These are phyloP conservation scores for Candida anglica DNA, from an alignment of 805 yeast genomes.

Conservation along the genomic window DNA sequence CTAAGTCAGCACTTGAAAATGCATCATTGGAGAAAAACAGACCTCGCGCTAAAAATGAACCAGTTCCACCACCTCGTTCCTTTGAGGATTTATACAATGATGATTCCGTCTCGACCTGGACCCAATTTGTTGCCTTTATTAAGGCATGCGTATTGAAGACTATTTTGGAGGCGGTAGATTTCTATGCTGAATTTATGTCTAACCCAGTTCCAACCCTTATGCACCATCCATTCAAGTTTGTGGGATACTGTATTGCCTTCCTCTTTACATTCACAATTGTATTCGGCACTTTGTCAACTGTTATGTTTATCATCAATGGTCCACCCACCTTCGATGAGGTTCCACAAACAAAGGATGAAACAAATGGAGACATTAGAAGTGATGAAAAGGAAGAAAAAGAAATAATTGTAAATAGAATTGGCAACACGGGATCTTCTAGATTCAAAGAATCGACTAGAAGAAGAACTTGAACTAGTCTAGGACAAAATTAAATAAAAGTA, in stretches of 20 bases:
- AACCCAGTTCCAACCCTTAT: slow-evolving; percentile 45
- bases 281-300: slow-evolving; percentile 40
- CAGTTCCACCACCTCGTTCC: slow-evolving; percentile 41
- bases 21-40: slow-evolving; percentile 34
- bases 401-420: no score
- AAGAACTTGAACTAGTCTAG: no score
- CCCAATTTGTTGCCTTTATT: no score
- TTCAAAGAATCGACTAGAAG: no score
- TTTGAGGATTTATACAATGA: slow-evolving; percentile 32
- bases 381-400: no score
- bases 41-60: slow-evolving; percentile 39
- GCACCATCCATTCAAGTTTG: slow-evolving; percentile 48
- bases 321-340: no score
- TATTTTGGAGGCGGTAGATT: slow-evolving; percentile 22
- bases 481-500: no score
- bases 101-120: no score
- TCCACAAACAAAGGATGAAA: no score
- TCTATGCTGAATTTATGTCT: slow-evolving; percentile 33
- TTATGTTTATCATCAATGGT: slow-evolving; percentile 23
- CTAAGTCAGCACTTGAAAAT: slow-evolving; percentile 51
- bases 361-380: no score
- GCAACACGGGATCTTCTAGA: no score
- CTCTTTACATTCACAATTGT: slow-evolving; percentile 36
- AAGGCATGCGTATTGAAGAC: no score
- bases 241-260: slow-evolving; percentile 41